Base-by-base conservation (phyloP, 257 asterid species). In the Lavandula angustifolia region DNA sequence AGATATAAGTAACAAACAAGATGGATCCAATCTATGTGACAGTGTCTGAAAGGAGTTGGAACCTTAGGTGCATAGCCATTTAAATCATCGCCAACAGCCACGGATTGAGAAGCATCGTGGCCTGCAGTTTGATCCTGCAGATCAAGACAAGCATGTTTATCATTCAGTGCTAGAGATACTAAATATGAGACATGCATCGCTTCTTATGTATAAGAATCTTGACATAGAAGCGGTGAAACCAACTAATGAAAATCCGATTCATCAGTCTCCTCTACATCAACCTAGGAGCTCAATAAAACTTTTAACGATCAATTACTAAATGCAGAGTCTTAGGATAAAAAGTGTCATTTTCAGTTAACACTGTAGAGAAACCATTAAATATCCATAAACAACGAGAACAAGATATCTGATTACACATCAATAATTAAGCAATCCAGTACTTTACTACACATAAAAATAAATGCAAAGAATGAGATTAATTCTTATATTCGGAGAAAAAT, bases 51-150 rank as follows among this genome's bases (percentile, higher is more conserved):
- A 66, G 40, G 44, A 53, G 58, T 53, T 10, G 64, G 63, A 68
- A 89, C 96, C 96, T 89, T 89, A 22, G 79, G 82, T n/a, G 73
- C 64, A 59, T 66, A 70, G 75, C 71, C 79, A 31, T 73, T 75
- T 70, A 79, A 82, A 51, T 64, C 51, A 13, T 66, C 43, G 51
- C 67, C 54, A 41, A 62, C 49, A 31, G 52, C 69, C 61, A 62
- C 67, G 1, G 81, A 67, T 72, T 75, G 78, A 32, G 71, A 50
- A 11, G 41, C 70, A 59, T 71, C 79, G 46, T 65, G 81, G 65
- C 71, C 54, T 63, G 75, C 62, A 68, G 44, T 49, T 67, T 72
- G 81, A 79, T 76, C 86, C 96, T 88, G 76, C 66, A 54, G n/a
- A 66, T 53, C 51, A 34, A 47, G 68, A n/a, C 27, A 22, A 22